A percentile compares a stretch with the other conserved stretches of the same genome.
These are phyloP conservation scores for Neurospora tetraspora DNA, from an alignment of 495 filamentous ascomycete species.

Conservation along the genomic window DNA sequence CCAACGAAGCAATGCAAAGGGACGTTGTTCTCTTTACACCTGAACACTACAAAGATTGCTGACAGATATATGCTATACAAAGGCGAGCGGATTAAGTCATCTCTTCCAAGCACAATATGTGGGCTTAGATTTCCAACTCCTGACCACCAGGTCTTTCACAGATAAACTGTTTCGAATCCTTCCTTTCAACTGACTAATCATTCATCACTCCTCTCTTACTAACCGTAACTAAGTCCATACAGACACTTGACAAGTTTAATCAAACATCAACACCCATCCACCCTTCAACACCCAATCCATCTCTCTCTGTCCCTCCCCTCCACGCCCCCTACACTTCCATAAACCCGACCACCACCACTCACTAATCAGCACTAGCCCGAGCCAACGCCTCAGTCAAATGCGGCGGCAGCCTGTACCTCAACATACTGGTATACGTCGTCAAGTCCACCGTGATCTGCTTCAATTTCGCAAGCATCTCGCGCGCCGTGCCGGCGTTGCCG, in stretches of 20 bases:
- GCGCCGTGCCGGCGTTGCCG: conserved; percentile 58
- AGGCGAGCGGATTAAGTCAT: not conserved
- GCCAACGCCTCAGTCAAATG: conserved; percentile 74
- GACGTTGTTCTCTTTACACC: not conserved
- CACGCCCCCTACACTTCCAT: too few species aligned
- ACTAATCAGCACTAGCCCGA: conserved; percentile 57
- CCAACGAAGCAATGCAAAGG: not conserved
- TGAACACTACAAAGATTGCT: not conserved
- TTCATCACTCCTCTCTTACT: not conserved
- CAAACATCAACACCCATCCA: not conserved
- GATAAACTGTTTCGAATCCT: not conserved
- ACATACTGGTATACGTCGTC: conserved; percentile 88
- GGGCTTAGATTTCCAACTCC: not conserved
- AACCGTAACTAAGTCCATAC: not conserved
- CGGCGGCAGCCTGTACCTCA: conserved; percentile 71
- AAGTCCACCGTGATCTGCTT: conserved; percentile 73
- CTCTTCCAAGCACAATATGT: not conserved
- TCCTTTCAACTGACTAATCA: not conserved
- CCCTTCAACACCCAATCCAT: not conserved
- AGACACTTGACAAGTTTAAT: not conserved
- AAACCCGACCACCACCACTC: too few species aligned
- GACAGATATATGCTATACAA: not conserved
- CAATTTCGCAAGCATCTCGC: conserved; percentile 54
- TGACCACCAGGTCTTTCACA: not conserved
- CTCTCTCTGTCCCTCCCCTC: not conserved